Evolutionary conservation across 768 basidiomycete species (phyloP).

Genomic region (Podaxis sp.): DNA sequence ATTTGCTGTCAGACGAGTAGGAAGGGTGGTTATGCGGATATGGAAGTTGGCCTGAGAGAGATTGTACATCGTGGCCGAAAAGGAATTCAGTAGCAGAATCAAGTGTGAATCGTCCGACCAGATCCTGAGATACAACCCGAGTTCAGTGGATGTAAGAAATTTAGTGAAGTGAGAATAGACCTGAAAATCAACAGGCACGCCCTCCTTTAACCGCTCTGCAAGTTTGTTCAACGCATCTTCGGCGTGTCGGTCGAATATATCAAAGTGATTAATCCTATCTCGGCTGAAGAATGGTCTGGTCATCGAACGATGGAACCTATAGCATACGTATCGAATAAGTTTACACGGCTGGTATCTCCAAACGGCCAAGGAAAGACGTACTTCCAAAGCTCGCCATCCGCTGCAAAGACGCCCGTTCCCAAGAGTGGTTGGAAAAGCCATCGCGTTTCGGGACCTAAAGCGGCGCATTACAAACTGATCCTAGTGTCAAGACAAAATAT

Average conservation of each 20-base stretch:
- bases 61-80: constrained; percentile 44
- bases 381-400: constrained; percentile 67
- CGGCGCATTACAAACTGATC: neutral
- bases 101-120: constrained; percentile 54
- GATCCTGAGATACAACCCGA: constrained; percentile 29
- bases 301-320: constrained; percentile 58
- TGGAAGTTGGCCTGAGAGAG: constrained; percentile 27
- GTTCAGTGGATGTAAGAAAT: neutral
- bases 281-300: constrained; percentile 68
- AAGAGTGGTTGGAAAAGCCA: constrained; percentile 31
- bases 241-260: constrained; percentile 58
- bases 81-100: constrained; percentile 61
- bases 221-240: constrained; percentile 45
- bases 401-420: constrained; percentile 54
- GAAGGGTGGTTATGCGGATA: constrained; percentile 21
- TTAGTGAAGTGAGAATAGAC: constrained; percentile 26
- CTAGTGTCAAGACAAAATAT: neutral
- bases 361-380: constrained; percentile 24
- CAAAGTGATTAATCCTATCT: constrained; percentile 60
- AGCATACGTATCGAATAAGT: neutral
- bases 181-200: constrained; percentile 59
- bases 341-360: too few species aligned
- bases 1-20: neutral
- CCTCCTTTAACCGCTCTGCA: constrained; percentile 42
- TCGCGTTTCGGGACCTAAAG: constrained; percentile 23